Percentiles rank a stretch among this genome's conserved stretches.
Evolutionary conservation across 2,329 filamentous ascomycete species (phyloP).

Genomic region (Pseudogymnoascus sp.): DNA sequence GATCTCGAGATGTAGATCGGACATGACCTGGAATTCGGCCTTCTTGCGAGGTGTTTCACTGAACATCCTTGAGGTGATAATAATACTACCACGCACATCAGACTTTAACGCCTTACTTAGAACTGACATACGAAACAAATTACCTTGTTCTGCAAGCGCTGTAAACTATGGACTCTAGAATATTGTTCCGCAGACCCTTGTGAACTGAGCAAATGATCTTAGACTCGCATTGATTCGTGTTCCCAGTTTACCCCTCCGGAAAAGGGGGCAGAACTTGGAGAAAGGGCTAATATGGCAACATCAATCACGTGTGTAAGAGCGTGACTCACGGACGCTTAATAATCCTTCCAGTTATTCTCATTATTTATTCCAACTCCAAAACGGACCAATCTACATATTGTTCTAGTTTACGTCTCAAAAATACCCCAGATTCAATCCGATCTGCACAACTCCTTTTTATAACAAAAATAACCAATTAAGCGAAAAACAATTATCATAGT

Average conservation of each 20-base stretch:
- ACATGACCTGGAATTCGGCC: slow-evolving; percentile 36
- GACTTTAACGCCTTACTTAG: background rate
- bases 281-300: background rate
- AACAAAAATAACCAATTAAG: background rate
- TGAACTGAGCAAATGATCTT: background rate
- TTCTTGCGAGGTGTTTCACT: background rate
- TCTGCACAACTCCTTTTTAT: background rate
- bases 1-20: slow-evolving; percentile 44
- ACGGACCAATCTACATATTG: background rate
- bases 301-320: slow-evolving; percentile 1
- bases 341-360: background rate
- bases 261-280: background rate
- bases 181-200: background rate
- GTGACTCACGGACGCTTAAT: slow-evolving; percentile 5
- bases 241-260: background rate
- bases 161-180: background rate
- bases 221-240: background rate
- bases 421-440: background rate
- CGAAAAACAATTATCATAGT: background rate
- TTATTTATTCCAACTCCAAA: slow-evolving; percentile 7
- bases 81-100: background rate
- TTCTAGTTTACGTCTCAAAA: background rate
- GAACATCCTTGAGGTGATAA: background rate
- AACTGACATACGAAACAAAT: background rate
- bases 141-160: background rate